Conservation (phyloP, 495 filamentous ascomycete genomes). For the Margaritispora aquatica region DNA sequence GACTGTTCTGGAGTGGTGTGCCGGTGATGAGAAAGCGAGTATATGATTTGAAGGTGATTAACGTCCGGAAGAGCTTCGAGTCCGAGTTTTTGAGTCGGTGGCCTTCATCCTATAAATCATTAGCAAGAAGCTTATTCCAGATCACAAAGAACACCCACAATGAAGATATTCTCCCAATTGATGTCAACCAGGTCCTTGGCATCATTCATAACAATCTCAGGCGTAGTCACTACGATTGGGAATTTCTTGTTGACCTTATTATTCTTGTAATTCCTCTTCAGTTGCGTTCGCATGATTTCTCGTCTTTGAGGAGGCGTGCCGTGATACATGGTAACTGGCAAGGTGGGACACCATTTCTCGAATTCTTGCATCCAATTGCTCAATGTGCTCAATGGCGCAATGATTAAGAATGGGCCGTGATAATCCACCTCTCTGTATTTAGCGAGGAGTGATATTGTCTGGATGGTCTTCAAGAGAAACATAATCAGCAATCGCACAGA, state of each 20-base stretch:
- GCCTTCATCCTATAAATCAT: slow-evolving; percentile 66
- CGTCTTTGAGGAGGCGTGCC: slow-evolving; percentile 68
- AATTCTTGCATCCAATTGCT: slow-evolving; percentile 98
- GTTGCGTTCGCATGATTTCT: slow-evolving; percentile 57
- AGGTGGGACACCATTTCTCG: slow-evolving; percentile 75
- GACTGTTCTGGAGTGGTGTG: slow-evolving; percentile 92
- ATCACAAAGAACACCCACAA: slow-evolving; percentile 46
- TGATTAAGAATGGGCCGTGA: slow-evolving; percentile 78
- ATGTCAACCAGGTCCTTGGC: slow-evolving; percentile 70
- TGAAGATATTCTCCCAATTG: slow-evolving; percentile 95
- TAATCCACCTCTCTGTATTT: slow-evolving; percentile 80
- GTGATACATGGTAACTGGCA: slow-evolving; percentile 86
- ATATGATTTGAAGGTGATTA: slow-evolving; percentile 81
- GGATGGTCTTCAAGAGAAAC: too few species aligned
- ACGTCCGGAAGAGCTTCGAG: slow-evolving; percentile 79
- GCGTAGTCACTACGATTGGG: slow-evolving; percentile 86
- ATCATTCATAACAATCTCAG: slow-evolving; percentile 93
- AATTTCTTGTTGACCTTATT: slow-evolving; percentile 55
- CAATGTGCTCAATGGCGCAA: slow-evolving; percentile 84
- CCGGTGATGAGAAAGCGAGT: slow-evolving; percentile 91
- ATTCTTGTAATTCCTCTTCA: slow-evolving; percentile 49
- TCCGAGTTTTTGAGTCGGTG: slow-evolving; percentile 97
- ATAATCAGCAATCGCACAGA: too few species aligned
- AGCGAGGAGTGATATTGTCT: slow-evolving; percentile 87
- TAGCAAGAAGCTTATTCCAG: not conserved